Evolutionary conservation across 2,329 filamentous ascomycete genomes (phyloP).

Genomic region (Botrytis byssoidea): DNA sequence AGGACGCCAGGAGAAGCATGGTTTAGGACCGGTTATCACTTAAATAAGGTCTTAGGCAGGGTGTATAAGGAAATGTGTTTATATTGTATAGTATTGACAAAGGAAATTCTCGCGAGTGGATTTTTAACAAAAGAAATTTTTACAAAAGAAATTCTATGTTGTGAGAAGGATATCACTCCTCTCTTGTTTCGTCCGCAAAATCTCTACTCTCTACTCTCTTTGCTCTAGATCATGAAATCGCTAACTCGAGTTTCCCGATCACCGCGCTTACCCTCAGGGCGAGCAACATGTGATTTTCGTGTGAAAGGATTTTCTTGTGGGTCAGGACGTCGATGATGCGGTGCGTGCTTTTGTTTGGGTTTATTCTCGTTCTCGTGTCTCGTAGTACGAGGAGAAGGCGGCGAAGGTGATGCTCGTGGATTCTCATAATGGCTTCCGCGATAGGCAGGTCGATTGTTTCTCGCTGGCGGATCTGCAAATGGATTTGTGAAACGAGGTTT

Average conservation of each 20-base stretch:
- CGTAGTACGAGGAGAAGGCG: conserved; percentile 12
- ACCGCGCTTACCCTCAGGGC: background rate
- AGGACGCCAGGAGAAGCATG: background rate
- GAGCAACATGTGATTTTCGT: conserved; percentile 4
- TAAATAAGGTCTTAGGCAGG: background rate
- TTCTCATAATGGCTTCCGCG: background rate
- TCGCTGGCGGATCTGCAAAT: background rate
- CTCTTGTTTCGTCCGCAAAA: background rate
- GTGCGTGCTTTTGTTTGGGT: background rate
- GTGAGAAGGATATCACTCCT: conserved; percentile 9
- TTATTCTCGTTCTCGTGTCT: background rate
- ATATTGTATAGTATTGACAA: conserved; percentile 8
- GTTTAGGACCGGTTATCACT: background rate
- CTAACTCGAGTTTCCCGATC: background rate
- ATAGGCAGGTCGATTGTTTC: background rate
- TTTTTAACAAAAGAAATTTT: background rate
- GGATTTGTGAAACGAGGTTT: background rate
- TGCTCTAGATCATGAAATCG: conserved; percentile 5
- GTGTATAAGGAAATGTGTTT: background rate
- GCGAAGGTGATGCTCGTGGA: background rate
- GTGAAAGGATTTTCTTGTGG: background rate
- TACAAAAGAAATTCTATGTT: background rate
- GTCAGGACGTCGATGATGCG: background rate
- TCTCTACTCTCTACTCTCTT: background rate
- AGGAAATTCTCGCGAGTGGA: conserved; percentile 3